Evolutionary conservation across 2,329 filamentous ascomycete genomes (phyloP).

Genomic region (Aspergillus proliferans): DNA sequence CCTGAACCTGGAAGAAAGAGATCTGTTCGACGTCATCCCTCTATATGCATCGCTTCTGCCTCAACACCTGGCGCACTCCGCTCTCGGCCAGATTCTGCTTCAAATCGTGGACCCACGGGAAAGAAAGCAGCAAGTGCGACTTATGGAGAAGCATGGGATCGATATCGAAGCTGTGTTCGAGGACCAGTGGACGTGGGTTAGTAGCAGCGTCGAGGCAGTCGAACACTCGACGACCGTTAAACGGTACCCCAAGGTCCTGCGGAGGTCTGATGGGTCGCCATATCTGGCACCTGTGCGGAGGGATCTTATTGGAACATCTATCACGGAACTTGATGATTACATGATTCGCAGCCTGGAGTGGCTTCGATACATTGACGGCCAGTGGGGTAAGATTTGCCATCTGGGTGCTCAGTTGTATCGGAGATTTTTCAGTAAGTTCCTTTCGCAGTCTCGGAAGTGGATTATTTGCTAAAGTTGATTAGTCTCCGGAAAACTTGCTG

Average conservation of each 20-base stretch:
- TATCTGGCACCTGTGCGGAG: constrained; percentile 60
- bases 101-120: constrained; percentile 61
- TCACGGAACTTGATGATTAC: constrained; percentile 58
- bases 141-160: constrained; percentile 70
- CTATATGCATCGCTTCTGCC: constrained; percentile 79
- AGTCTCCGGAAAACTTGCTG: constrained; percentile 42
- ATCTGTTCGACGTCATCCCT: constrained; percentile 72
- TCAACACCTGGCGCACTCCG: constrained; percentile 58
- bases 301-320: constrained; percentile 63
- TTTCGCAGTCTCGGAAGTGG: constrained; percentile 16
- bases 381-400: constrained; percentile 65
- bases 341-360: constrained; percentile 79
- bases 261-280: constrained; percentile 43
- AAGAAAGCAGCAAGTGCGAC: constrained; percentile 61
- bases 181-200: constrained; percentile 52
- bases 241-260: constrained; percentile 41
- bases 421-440: constrained; percentile 71
- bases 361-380: constrained; percentile 67
- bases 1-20: constrained; percentile 65
- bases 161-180: constrained; percentile 68
- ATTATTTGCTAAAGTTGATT: constrained; percentile 6
- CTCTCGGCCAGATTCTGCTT: constrained; percentile 70
- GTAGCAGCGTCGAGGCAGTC: constrained; percentile 28
- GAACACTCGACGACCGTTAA: constrained; percentile 25
- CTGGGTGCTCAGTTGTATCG: constrained; percentile 70